Evolutionary conservation across 305 asterid species (phyloP).

Genomic region (Nicotiana rustica): DNA sequence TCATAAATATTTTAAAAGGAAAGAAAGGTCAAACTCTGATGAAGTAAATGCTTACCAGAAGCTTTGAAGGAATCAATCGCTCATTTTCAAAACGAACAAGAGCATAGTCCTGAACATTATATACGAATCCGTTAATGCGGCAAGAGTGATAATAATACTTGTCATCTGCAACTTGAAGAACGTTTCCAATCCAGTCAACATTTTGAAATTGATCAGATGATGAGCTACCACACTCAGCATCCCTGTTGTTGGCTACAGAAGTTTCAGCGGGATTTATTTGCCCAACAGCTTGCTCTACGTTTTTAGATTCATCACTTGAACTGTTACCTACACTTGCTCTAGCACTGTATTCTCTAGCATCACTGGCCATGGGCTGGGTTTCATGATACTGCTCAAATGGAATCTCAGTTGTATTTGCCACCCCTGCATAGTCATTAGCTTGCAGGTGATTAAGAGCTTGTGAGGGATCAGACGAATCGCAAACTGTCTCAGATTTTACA

Average conservation of each 20-base stretch:
- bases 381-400: slow-evolving; percentile 51
- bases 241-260: slow-evolving; percentile 48
- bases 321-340: slow-evolving; percentile 49
- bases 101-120: slow-evolving; percentile 67
- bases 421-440: slow-evolving; percentile 38
- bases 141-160: slow-evolving; percentile 72
- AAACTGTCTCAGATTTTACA: slow-evolving; percentile 40
- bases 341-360: slow-evolving; percentile 49
- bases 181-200: slow-evolving; percentile 77
- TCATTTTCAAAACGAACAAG: slow-evolving; percentile 61
- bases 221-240: slow-evolving; percentile 47
- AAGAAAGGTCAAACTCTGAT: neutral
- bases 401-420: slow-evolving; percentile 44
- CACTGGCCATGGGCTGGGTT: slow-evolving; percentile 41
- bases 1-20: neutral
- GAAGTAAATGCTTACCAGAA: slow-evolving; percentile 62
- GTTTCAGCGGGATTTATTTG: slow-evolving; percentile 53
- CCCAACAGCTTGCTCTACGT: slow-evolving; percentile 49
- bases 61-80: slow-evolving; percentile 75
- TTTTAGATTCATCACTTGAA: slow-evolving; percentile 43
- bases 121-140: slow-evolving; percentile 70
- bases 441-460: slow-evolving; percentile 44
- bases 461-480: slow-evolving; percentile 47
- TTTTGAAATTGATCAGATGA: slow-evolving; percentile 51
- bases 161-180: slow-evolving; percentile 64